These are phyloP conservation scores for Aspergillus felis DNA, from an alignment of 2,329 filamentous ascomycete species.

Conservation along the genomic window DNA sequence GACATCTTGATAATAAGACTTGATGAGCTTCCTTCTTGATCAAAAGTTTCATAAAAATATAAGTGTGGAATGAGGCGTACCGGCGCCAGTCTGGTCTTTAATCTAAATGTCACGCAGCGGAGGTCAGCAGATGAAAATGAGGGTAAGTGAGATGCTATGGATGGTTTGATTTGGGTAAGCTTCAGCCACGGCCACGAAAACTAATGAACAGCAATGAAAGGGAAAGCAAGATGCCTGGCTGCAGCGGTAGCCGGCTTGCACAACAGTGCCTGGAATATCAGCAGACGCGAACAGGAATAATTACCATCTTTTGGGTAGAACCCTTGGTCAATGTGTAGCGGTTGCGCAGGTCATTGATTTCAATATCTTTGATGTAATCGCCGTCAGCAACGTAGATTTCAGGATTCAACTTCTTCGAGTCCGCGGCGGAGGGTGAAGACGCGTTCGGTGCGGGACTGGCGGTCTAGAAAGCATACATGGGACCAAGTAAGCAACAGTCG, in stretches of 20 bases:
- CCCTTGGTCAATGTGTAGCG: conserved; percentile 96
- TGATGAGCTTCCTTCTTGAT: conserved; percentile 58
- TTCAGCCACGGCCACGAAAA: conserved; percentile 56
- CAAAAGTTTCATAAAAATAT: conserved; percentile 45
- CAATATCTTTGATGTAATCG: conserved; percentile 97
- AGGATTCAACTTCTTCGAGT: conserved; percentile 64
- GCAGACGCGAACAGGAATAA: conserved; percentile 67
- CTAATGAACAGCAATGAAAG: conserved; percentile 26
- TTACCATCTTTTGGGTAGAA: conserved; percentile 99
- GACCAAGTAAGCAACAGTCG: neutral
- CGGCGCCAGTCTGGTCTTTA: conserved; percentile 98
- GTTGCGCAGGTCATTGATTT: conserved; percentile 96
- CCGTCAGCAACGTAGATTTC: conserved; percentile 94
- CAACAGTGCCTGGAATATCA: conserved; percentile 55
- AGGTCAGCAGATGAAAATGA: conserved; percentile 94
- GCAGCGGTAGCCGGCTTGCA: conserved; percentile 36
- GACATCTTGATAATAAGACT: conserved; percentile 76
- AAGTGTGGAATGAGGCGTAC: conserved; percentile 65
- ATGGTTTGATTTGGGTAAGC: conserved; percentile 62
- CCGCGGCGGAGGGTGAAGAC: conserved; percentile 48
- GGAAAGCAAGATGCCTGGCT: conserved; percentile 33
- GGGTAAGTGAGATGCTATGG: conserved; percentile 56
- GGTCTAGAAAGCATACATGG: conserved; percentile 28
- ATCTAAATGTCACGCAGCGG: conserved; percentile 88
- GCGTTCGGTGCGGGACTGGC: conserved; percentile 54